Conservation (phyloP, 768 basidiomycete genomes). For the Trametopsis cervina region DNA sequence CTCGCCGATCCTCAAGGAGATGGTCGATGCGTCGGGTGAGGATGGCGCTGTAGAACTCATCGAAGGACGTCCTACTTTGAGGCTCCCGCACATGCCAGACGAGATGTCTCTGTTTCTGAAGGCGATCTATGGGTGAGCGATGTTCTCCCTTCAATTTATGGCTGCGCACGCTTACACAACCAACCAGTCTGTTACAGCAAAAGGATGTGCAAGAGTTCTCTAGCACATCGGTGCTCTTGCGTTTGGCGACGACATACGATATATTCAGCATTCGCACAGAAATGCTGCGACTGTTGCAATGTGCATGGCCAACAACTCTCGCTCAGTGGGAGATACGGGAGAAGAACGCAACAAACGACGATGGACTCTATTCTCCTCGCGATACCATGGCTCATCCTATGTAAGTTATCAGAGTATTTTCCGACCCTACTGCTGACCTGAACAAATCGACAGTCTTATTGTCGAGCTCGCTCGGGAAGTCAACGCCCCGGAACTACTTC, state of each 20-base stretch:
- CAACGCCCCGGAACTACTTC: conserved; percentile 50
- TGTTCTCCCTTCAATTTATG: background rate
- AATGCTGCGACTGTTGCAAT: conserved; percentile 43
- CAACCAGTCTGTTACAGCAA: conserved; percentile 6
- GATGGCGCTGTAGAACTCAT: conserved; percentile 24
- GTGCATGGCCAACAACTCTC: conserved; percentile 57
- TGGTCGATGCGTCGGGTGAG: conserved; percentile 23
- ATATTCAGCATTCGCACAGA: conserved; percentile 51
- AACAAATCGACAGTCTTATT: conserved; percentile 37
- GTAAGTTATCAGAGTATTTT: conserved; percentile 31
- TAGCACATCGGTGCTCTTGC: conserved; percentile 49
- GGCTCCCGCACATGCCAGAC: conserved; percentile 46
- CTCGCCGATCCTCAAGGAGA: conserved; percentile 42
- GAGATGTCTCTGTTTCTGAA: conserved; percentile 54
- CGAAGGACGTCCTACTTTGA: conserved; percentile 52
- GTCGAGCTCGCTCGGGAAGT: conserved; percentile 61
- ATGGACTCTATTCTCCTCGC: conserved; percentile 52
- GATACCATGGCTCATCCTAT: conserved; percentile 58
- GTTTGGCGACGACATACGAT: conserved; percentile 57
- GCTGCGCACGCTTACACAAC: background rate
- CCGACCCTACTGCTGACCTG: conserved; percentile 4
- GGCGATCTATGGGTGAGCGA: conserved; percentile 48
- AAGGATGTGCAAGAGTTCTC: conserved; percentile 33
- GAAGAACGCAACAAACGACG: conserved; percentile 40
- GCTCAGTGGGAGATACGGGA: conserved; percentile 63